Conservation (phyloP, 2,329 filamentous ascomycete species). For the Plectosphaerella cucumerina region DNA sequence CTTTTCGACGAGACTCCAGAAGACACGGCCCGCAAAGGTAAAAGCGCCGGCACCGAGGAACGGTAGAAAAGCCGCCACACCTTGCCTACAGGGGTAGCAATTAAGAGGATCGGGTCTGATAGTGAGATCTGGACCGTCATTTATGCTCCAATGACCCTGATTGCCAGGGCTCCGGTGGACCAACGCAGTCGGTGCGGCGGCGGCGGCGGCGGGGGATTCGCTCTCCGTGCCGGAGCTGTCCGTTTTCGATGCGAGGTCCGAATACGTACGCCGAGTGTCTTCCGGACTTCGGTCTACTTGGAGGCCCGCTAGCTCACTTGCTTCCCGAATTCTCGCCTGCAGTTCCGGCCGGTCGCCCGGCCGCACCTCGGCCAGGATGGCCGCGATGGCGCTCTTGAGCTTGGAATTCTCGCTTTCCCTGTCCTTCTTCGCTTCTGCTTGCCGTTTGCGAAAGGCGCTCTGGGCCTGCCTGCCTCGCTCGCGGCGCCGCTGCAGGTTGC, state of each 20-base stretch:
- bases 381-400: slow-evolving; percentile 16
- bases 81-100: slow-evolving; percentile 11
- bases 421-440: slow-evolving; percentile 13
- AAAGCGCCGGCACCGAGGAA: slow-evolving; percentile 18
- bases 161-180: too few relatives aligned
- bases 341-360: slow-evolving; percentile 12
- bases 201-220: too few relatives aligned
- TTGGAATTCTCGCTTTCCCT: slow-evolving; percentile 16
- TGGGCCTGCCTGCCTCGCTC: slow-evolving; percentile 24
- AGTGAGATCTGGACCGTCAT: slow-evolving; percentile 13
- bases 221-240: too few relatives aligned
- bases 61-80: slow-evolving; percentile 15
- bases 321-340: slow-evolving; percentile 13
- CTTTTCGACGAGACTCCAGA: slow-evolving; percentile 20
- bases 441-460: slow-evolving; percentile 24
- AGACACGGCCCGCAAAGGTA: slow-evolving; percentile 20
- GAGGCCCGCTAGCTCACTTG: slow-evolving; percentile 11
- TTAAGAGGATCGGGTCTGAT: slow-evolving; percentile 12
- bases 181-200: too few relatives aligned
- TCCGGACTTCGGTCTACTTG: neutral
- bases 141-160: neutral
- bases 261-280: too few relatives aligned
- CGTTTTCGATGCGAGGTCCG: too few relatives aligned
- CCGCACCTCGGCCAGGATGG: slow-evolving; percentile 11
- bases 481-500: slow-evolving; percentile 18